Evolutionary conservation across 768 basidiomycete genomes (phyloP).

Genomic region (Cystobasidium onofrii): DNA sequence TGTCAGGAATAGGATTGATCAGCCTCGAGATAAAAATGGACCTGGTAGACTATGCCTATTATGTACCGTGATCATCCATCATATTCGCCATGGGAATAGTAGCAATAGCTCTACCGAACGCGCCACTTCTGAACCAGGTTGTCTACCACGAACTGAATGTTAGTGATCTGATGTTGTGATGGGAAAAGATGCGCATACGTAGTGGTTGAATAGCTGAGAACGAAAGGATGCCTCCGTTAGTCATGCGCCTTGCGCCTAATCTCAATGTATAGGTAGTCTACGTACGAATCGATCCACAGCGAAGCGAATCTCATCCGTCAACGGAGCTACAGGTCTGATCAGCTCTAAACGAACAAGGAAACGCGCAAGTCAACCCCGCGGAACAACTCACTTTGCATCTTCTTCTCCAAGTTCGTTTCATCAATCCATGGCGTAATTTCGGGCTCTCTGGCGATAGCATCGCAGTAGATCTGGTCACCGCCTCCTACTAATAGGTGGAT

Average conservation of each 20-base stretch:
- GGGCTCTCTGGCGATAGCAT: constrained; percentile 72
- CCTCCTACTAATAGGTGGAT: constrained; percentile 91
- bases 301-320: constrained; percentile 63
- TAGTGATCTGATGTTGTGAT: too few species aligned
- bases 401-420: constrained; percentile 55
- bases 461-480: constrained; percentile 46
- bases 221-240: too few species aligned
- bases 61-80: constrained; percentile 46
- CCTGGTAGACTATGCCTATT: constrained; percentile 76
- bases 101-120: constrained; percentile 40
- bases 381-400: constrained; percentile 46
- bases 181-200: constrained; percentile 7
- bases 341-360: neutral
- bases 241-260: too few species aligned
- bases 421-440: constrained; percentile 80
- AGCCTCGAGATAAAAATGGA: constrained; percentile 43
- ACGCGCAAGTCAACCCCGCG: neutral
- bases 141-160: constrained; percentile 24
- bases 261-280: neutral
- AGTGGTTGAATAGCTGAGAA: constrained; percentile 28
- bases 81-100: constrained; percentile 46
- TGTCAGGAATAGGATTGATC: too few species aligned
- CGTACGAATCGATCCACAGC: constrained; percentile 45
- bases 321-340: constrained; percentile 44
- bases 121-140: constrained; percentile 41